These are phyloP conservation scores for Mycosphaerella sp. DNA, from an alignment of 2,329 filamentous ascomycete species.

Conservation along the genomic window DNA sequence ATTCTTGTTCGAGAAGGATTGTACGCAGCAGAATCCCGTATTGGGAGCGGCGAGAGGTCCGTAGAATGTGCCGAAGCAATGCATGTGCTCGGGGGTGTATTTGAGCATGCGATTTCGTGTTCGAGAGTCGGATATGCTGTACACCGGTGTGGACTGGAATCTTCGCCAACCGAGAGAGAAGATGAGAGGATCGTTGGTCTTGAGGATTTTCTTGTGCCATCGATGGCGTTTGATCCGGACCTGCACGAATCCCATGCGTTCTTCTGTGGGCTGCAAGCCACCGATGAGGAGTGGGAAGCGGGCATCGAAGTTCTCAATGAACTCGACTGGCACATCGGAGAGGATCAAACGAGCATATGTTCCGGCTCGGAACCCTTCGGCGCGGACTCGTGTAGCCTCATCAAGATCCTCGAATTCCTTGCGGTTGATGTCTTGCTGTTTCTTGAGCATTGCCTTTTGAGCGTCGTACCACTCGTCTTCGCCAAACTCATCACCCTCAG, in stretches of 20 bases:
- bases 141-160: slow-evolving; percentile 88
- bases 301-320: slow-evolving; percentile 73
- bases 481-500: slow-evolving; percentile 71
- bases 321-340: slow-evolving; percentile 84
- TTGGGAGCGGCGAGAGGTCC: slow-evolving; percentile 92
- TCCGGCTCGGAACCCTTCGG: slow-evolving; percentile 86
- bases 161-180: slow-evolving; percentile 94
- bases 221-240: slow-evolving; percentile 94
- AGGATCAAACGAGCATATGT: slow-evolving; percentile 90
- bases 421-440: slow-evolving; percentile 94
- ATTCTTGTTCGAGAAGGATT: slow-evolving; percentile 75
- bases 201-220: slow-evolving; percentile 99
- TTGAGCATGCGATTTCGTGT: slow-evolving; percentile 97
- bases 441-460: slow-evolving; percentile 90
- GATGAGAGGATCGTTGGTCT: slow-evolving; percentile 95
- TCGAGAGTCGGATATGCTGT: slow-evolving; percentile 89
- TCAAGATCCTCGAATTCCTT: slow-evolving; percentile 86
- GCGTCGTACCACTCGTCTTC: slow-evolving; percentile 99
- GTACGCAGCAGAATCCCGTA: slow-evolving; percentile 90
- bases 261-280: slow-evolving; percentile 87
- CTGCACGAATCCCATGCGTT: slow-evolving; percentile 92
- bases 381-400: slow-evolving; percentile 69
- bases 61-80: slow-evolving; percentile 94
- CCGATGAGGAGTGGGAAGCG: slow-evolving; percentile 80
- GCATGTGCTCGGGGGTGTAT: slow-evolving; percentile 99